These are phyloP conservation scores for Candida pini DNA, from an alignment of 805 yeast species.

Conservation along the genomic window DNA sequence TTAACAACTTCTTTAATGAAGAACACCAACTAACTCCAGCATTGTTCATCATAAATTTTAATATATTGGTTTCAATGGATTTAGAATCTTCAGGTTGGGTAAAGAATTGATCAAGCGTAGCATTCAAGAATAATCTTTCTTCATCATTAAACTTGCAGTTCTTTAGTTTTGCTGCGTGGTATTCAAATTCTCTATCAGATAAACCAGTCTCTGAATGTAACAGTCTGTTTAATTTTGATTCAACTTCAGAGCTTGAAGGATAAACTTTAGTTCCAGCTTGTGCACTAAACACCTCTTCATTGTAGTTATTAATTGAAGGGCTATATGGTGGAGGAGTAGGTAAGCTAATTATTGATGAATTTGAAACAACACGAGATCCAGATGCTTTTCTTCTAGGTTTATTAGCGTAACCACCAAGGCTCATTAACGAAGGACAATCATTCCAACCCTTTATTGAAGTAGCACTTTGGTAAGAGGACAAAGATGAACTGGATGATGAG, in stretches of 20 bases:
- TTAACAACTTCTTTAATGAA: constrained; percentile 54
- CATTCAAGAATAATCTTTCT: constrained; percentile 23
- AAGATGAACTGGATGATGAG: not conserved
- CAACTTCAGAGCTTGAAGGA: constrained; percentile 2
- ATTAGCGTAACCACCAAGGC: constrained; percentile 5
- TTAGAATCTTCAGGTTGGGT: constrained; percentile 14
- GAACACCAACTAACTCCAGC: constrained; percentile 62
- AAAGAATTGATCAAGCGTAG: constrained; percentile 17
- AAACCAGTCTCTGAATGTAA: constrained; percentile 27
- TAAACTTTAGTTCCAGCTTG: constrained; percentile 4
- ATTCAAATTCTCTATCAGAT: constrained; percentile 36
- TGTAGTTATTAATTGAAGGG: constrained; percentile 2
- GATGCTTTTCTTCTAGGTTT: constrained; percentile 6
- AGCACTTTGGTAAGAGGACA: constrained; percentile 22
- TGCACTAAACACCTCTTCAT: constrained; percentile 1
- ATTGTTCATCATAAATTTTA: constrained; percentile 51
- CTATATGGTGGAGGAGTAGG: constrained; percentile 6
- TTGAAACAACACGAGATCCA: constrained; percentile 1
- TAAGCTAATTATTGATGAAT: constrained; percentile 2
- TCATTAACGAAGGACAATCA: constrained; percentile 45
- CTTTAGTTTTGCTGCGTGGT: constrained; percentile 37
- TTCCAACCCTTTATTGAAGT: constrained; percentile 47
- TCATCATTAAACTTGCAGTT: constrained; percentile 21
- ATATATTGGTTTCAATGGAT: constrained; percentile 30
- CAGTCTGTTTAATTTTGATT: constrained; percentile 20